Evolutionary conservation across 2,329 filamentous ascomycete genomes (phyloP).

Genomic region (Colletotrichum godetiae): DNA sequence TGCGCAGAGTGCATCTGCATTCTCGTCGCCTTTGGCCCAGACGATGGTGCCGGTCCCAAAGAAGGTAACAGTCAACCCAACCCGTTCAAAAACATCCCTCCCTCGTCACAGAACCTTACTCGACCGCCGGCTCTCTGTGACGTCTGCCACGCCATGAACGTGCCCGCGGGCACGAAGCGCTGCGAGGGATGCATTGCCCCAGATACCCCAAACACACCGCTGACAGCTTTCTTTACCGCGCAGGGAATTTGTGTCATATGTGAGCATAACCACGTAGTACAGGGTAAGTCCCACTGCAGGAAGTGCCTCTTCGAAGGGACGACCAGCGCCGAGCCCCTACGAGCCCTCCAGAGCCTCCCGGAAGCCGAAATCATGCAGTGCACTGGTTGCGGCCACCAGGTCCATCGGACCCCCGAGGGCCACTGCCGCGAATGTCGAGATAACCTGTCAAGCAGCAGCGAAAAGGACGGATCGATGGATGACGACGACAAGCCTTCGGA

Average conservation of each 20-base stretch:
- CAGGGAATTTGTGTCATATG: constrained; percentile 10
- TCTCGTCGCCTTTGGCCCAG: constrained; percentile 1
- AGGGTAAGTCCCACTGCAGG: background rate
- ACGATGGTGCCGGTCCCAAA: background rate
- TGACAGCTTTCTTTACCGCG: background rate
- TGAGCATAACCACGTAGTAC: background rate
- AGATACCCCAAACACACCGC: background rate
- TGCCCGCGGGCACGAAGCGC: background rate
- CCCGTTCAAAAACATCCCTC: background rate
- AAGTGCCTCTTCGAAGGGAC: background rate
- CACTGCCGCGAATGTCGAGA: background rate
- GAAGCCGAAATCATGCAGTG: background rate
- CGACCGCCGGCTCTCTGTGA: background rate
- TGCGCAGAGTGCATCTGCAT: constrained; percentile 8
- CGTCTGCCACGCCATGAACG: background rate
- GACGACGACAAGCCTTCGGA: background rate
- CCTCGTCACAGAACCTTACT: background rate
- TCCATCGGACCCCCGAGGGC: background rate
- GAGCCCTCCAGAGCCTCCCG: background rate
- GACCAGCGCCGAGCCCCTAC: background rate
- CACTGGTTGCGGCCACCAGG: background rate
- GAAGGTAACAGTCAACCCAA: background rate
- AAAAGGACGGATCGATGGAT: too few relatives aligned
- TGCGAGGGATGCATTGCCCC: background rate
- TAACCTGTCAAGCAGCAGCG: background rate